A percentile compares a stretch with the other conserved stretches of the same genome.
Evolutionary conservation across 148 eudicot species (phyloP).

Genomic region (Persicaria maculosa): DNA sequence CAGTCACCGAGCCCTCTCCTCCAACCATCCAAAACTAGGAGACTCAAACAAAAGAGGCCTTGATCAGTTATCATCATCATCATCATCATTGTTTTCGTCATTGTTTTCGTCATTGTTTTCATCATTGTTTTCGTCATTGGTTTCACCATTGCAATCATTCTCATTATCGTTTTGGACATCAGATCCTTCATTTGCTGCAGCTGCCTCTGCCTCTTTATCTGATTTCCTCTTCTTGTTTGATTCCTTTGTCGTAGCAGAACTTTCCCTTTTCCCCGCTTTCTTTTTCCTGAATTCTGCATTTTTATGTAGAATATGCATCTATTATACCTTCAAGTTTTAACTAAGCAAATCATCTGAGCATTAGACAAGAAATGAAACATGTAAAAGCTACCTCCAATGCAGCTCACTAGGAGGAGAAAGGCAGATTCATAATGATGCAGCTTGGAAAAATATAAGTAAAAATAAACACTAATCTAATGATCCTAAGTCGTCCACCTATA

Average conservation of each 20-base stretch:
- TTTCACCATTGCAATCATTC: slow-evolving; percentile 9
- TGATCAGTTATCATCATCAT: slow-evolving; percentile 9
- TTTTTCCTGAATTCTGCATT: slow-evolving; percentile 46
- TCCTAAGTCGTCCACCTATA: background rate
- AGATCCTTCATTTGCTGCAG: slow-evolving; percentile 27
- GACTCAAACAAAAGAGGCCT: background rate
- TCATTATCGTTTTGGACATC: slow-evolving; percentile 10
- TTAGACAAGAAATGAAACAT: background rate
- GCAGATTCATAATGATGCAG: background rate
- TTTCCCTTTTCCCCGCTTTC: slow-evolving; percentile 51
- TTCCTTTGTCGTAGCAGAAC: slow-evolving; percentile 45
- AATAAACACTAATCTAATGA: too few species aligned
- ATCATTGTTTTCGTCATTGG: slow-evolving; percentile 6
- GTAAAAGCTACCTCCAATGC: background rate
- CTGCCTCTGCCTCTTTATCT: slow-evolving; percentile 25
- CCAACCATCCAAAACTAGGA: background rate
- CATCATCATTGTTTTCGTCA: slow-evolving; percentile 5
- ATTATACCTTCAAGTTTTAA: background rate
- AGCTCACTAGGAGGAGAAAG: background rate
- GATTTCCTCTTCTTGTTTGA: slow-evolving; percentile 36
- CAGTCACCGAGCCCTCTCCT: background rate
- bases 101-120: slow-evolving; percentile 6
- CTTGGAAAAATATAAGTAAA: background rate
- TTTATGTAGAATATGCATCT: background rate
- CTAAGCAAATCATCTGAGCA: background rate